phyloP scores from a whole-genome alignment of 305 asterid genomes.

The Fraxinus angustifolia region DNA sequence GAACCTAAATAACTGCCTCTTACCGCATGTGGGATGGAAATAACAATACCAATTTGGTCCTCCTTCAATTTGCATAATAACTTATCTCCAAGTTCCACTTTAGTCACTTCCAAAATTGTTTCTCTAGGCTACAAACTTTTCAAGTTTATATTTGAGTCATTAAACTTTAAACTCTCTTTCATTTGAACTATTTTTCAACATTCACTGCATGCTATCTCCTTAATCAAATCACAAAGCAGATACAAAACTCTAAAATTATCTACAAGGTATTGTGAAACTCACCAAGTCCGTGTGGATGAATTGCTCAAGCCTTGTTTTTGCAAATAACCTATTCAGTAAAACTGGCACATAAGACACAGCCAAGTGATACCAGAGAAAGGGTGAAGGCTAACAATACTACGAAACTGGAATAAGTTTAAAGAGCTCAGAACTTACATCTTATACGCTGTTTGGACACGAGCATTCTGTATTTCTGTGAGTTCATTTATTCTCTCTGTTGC shows the following conservation, averaged over 20 bases:
- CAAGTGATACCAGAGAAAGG: conserved; percentile 12
- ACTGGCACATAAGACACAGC: conserved; percentile 21
- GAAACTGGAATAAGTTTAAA: not conserved
- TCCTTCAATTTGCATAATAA: not conserved
- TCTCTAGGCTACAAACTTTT: not conserved
- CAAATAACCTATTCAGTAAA: conserved; percentile 53
- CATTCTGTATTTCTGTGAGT: conserved; percentile 60
- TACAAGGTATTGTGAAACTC: conserved; percentile 26
- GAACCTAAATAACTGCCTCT: not conserved
- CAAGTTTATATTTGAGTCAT: not conserved
- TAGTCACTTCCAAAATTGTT: not conserved
- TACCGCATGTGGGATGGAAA: not conserved
- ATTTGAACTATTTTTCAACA: not conserved
- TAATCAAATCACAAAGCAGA: not conserved
- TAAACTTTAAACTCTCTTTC: not conserved
- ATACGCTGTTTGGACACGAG: conserved; percentile 57
- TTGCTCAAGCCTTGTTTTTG: conserved; percentile 60
- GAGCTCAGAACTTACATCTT: conserved; percentile 43
- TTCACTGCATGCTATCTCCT: not conserved
- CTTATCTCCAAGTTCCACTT: not conserved
- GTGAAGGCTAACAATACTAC: not conserved
- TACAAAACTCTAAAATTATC: not conserved
- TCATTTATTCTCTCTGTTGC: conserved; percentile 61
- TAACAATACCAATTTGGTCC: not conserved
- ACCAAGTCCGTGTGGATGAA: conserved; percentile 87